Evolutionary conservation across 176 grass and related monocot genomes (phyloP).

Genomic region (Musa troglodytarum): DNA sequence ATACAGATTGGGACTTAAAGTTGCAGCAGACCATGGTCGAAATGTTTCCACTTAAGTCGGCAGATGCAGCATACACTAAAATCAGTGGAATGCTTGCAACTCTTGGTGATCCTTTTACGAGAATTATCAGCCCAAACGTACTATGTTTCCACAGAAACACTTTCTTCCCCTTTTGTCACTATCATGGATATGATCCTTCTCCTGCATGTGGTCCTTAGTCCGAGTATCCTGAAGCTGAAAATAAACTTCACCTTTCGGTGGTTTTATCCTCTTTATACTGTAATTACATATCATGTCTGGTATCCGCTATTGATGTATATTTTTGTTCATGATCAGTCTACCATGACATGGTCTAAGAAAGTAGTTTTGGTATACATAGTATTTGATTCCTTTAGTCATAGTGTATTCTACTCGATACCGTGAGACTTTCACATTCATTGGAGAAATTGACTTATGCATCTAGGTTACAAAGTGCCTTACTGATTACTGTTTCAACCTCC

Average conservation of each 20-base stretch:
- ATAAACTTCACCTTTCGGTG: not conserved
- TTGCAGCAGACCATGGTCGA: constrained; percentile 88
- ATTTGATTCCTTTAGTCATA: not conserved
- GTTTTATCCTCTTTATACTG: not conserved
- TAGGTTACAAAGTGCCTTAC: not conserved
- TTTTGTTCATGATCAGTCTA: not conserved
- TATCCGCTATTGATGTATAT: not conserved
- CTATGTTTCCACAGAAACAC: not conserved
- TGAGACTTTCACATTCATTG: too few relatives aligned
- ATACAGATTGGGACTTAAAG: constrained; percentile 79
- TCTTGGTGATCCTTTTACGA: constrained; percentile 85
- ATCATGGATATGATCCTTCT: not conserved
- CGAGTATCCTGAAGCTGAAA: not conserved
- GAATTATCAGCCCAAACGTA: constrained; percentile 78
- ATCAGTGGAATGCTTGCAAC: constrained; percentile 84
- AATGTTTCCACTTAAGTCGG: constrained; percentile 90
- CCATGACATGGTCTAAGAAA: not conserved
- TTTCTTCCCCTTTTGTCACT: not conserved
- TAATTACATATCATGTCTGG: not conserved
- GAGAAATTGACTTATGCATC: too few relatives aligned
- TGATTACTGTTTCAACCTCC: too few relatives aligned
- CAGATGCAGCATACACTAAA: constrained; percentile 76
- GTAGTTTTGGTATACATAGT: not conserved
- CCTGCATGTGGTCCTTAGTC: not conserved
- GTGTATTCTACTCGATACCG: too few relatives aligned